Conservation (phyloP, 2,329 filamentous ascomycete genomes). For the Byssochlamys sp. region DNA sequence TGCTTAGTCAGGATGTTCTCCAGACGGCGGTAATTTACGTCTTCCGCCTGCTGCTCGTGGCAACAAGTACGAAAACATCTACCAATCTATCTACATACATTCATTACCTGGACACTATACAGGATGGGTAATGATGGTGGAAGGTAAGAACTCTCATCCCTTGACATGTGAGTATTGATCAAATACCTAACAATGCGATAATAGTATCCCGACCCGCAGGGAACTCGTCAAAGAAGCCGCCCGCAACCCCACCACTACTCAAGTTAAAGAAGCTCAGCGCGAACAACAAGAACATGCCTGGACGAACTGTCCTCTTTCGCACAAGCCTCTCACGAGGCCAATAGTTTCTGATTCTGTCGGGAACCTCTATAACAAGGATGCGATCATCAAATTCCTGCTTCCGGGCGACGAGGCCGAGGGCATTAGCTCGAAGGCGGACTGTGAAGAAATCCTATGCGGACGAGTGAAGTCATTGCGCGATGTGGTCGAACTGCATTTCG, state of each 20-base stretch:
- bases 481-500: constrained; percentile 75
- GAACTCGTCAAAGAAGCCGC: constrained; percentile 93
- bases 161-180: neutral
- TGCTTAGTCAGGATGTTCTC: neutral
- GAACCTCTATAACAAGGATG: constrained; percentile 88
- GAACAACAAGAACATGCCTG: constrained; percentile 81
- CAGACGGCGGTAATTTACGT: neutral
- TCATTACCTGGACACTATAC: neutral
- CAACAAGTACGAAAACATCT: constrained; percentile 2
- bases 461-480: constrained; percentile 72
- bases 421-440: constrained; percentile 47
- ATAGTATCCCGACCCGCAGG: constrained; percentile 78
- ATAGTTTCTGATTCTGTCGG: constrained; percentile 78
- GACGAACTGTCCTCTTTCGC: constrained; percentile 79
- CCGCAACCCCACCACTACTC: constrained; percentile 66
- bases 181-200: constrained; percentile 3
- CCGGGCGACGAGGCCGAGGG: constrained; percentile 46
- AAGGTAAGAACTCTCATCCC: constrained; percentile 39
- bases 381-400: constrained; percentile 62
- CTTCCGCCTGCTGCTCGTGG: neutral
- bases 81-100: neutral
- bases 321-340: constrained; percentile 60
- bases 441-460: constrained; percentile 51
- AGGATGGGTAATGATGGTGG: constrained; percentile 95
- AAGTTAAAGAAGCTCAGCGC: constrained; percentile 78